These are phyloP conservation scores for Posidonia oceanica DNA, from an alignment of 116 monocot species.

Conservation along the genomic window DNA sequence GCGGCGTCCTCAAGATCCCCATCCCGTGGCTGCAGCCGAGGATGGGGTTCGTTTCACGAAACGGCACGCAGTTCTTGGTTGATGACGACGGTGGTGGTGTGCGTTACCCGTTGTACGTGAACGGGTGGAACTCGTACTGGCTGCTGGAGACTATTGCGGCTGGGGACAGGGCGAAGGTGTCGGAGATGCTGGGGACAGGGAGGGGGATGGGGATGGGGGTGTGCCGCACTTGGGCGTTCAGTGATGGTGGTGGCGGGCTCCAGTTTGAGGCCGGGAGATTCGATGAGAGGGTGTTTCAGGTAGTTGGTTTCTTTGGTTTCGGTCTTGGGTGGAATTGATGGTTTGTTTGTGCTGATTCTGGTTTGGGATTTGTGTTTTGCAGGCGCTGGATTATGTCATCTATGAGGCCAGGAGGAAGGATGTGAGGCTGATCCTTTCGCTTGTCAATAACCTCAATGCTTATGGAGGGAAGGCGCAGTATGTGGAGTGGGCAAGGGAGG, in stretches of 20 bases:
- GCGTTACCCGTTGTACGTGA: slow-evolving; percentile 40
- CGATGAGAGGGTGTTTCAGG: slow-evolving; percentile 70
- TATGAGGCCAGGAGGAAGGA: slow-evolving; percentile 75
- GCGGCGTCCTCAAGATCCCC: slow-evolving; percentile 24
- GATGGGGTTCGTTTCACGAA: slow-evolving; percentile 44
- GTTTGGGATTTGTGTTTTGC: slow-evolving; percentile 3
- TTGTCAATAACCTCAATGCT: slow-evolving; percentile 67
- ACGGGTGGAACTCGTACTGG: slow-evolving; percentile 98
- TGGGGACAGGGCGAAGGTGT: slow-evolving; percentile 13
- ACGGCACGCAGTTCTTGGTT: slow-evolving; percentile 35
- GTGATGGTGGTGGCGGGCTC: slow-evolving; percentile 65
- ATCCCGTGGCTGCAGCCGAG: slow-evolving; percentile 52
- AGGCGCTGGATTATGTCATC: slow-evolving; percentile 83
- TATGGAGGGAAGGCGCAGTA: slow-evolving; percentile 87
- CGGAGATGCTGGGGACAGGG: slow-evolving; percentile 55
- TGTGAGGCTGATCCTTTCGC: slow-evolving; percentile 63
- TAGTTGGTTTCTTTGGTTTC: background rate
- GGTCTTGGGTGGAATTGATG: background rate
- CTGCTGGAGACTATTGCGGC: slow-evolving; percentile 21
- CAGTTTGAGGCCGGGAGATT: slow-evolving; percentile 69
- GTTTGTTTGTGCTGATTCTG: background rate
- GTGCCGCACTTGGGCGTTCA: slow-evolving; percentile 90
- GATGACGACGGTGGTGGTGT: background rate
- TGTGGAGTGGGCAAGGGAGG: slow-evolving; percentile 61
- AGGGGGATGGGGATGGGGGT: slow-evolving; percentile 61